Percentiles rank a stretch among this genome's conserved stretches.
Evolutionary conservation across 164 flowering plant genomes (phyloP).

Genomic region (Dillenia suffruticosa): DNA sequence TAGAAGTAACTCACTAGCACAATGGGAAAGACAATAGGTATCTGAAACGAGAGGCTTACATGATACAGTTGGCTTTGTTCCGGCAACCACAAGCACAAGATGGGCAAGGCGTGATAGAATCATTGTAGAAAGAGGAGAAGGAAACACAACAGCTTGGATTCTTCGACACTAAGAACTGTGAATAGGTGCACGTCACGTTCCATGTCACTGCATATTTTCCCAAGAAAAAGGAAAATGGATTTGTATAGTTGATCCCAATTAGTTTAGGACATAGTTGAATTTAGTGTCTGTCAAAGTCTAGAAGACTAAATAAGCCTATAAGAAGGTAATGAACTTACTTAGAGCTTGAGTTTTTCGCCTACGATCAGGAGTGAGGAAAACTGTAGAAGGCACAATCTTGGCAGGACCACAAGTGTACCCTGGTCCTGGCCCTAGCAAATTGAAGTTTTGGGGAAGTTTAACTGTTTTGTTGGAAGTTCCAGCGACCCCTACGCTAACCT

Average conservation of each 20-base stretch:
- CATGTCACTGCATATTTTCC: conserved; percentile 65
- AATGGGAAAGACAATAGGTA: conserved; percentile 34
- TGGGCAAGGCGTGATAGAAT: conserved; percentile 65
- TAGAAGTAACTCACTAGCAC: conserved; percentile 5
- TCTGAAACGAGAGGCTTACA: conserved; percentile 27
- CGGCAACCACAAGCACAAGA: conserved; percentile 74
- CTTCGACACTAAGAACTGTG: conserved; percentile 66
- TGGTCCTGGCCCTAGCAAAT: conserved; percentile 58
- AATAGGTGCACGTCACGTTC: conserved; percentile 90
- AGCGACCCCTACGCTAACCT: conserved; percentile 56
- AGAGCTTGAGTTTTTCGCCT: conserved; percentile 57
- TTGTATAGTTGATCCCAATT: not conserved
- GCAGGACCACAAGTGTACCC: conserved; percentile 74
- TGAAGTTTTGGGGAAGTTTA: conserved; percentile 60
- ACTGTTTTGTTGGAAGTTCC: conserved; percentile 68
- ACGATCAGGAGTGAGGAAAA: conserved; percentile 44
- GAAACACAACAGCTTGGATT: conserved; percentile 74
- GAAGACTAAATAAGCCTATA: not conserved
- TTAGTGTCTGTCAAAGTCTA: not conserved
- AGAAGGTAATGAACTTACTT: conserved; percentile 27
- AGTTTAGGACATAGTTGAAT: not conserved
- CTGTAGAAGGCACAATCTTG: conserved; percentile 47
- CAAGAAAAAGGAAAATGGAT: not conserved
- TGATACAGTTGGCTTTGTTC: conserved; percentile 46
- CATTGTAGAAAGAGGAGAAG: conserved; percentile 71